Base-by-base conservation (phyloP, 2,329 filamentous ascomycete species). In the Aotearoamyces nothofagi region DNA sequence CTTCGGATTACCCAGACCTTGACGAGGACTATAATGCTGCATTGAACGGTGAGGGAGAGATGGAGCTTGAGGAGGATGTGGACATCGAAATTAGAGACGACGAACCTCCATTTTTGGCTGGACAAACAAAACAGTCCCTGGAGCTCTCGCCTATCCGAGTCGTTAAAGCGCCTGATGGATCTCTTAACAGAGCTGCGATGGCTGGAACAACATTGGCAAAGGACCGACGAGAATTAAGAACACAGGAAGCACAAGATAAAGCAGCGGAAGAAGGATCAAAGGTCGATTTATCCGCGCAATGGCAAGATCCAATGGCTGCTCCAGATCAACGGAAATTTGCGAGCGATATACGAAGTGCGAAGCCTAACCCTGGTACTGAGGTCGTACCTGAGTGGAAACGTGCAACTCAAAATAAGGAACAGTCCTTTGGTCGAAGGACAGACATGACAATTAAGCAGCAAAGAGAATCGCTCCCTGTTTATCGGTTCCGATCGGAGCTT, bases 51-150 rank as follows among this genome's bases (percentile, higher is more conserved):
- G 82, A 93, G 40, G 81, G 77, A 10, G 77, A 81, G 30, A 76
- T 96, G 52, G 84, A 94, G 49, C 66, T 96, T 38, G 90, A 98
- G 50, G 82, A 94, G 52, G 90, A 98, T 47, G 73, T 98, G 4
- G 90, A 98, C 44, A 98, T 98, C 38, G 90, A 98, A 53, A 81
- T 98, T 16, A 71, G 78, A 40, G 90, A 98, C 37, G 90, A 98
- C 44, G 90, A 98, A 46, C 92, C 90, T 1, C 90, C 90, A 0
- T 98, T 98, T 60, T 55, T 98, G 37, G 80, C 82, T 10, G 90
- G 90, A 4, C 92, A 98, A 52, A 98, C 90, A 1, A 94, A 94
- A 48, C 86, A 93, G 49, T 93, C 84, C 7, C 63, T 98, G 6
- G 90, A 98, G 46, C 58, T 98, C 4, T 94, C 86, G 2, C 90